Base-by-base conservation (phyloP, 345 rosid genomes). In the Gossypium arboreum region DNA sequence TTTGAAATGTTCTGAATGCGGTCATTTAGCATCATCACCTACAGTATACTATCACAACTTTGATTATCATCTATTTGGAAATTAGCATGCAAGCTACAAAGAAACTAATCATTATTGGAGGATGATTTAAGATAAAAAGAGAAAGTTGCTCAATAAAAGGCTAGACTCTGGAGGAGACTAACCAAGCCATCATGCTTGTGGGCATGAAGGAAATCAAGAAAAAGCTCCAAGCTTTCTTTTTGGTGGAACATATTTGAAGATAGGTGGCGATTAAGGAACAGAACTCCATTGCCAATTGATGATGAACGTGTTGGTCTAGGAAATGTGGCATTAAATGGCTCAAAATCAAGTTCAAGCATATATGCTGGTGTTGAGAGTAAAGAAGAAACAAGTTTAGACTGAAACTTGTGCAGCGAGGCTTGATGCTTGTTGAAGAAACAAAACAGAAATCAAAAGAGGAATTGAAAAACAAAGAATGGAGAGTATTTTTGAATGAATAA, bases 211-310 rank as follows among this genome's bases (percentile, higher is more conserved):
- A 91, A 93, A 77, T 91, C 93, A 13, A 93, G 94, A 17, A 91
- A 78, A 1, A 92, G 98, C 75, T 83, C 93, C 87, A 93, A 74
- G 73, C 97, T 93, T 76, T 93, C 97, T 81, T 89, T 93, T 78
- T 91, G 92, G 75, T 89, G 97, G 85, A 89, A 93, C 75, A 93
- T 83, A 77, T 89, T 93, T 0, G 98, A 96, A 2, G 98, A 93
- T 70, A 91, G 95, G 75, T 94, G 98, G 13, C 97, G 94, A 25
- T 93, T 94, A 41, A 90, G 97, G 82, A 94, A 94, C 81, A 91
- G 95, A 20, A 94, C 98, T 7, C 98, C 97, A 77, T 94, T 78
- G 25, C 97, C 95, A n/a, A 94, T 94, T 74, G 88, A 94, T 72
- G 92, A 90, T 0, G 95, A 85, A 11, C 90, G 94, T 3, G 97